Percentiles rank a stretch among this genome's conserved stretches.
phyloP scores from a whole-genome alignment of 805 yeast species.

The Candida corydali region DNA sequence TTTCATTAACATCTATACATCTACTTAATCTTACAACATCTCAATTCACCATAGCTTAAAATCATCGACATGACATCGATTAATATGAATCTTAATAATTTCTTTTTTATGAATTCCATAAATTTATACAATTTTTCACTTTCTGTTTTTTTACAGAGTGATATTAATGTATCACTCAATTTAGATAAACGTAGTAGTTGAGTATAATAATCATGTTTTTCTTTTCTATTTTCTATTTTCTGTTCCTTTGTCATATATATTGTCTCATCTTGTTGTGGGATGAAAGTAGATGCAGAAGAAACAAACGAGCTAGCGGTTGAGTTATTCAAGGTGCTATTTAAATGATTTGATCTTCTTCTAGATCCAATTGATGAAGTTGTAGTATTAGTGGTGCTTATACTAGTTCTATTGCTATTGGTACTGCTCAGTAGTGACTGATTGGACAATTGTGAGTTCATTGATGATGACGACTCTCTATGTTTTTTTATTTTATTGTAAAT shows the following conservation, averaged over 20 bases:
- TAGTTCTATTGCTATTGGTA: constrained; percentile 8
- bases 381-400: constrained; percentile 13
- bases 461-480: constrained; percentile 32
- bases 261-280: not conserved
- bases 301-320: constrained; percentile 2
- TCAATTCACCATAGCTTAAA: constrained; percentile 25
- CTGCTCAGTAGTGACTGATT: not conserved
- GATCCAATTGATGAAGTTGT: constrained; percentile 4
- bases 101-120: constrained; percentile 32
- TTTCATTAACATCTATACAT: too few relatives aligned
- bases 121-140: constrained; percentile 20
- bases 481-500: constrained; percentile 34
- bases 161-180: constrained; percentile 12
- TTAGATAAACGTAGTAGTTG: constrained; percentile 20
- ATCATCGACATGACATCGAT: constrained; percentile 35
- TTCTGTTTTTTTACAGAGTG: not conserved
- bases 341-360: constrained; percentile 3
- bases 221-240: constrained; percentile 25
- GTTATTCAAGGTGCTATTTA: constrained; percentile 3
- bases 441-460: constrained; percentile 20
- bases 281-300: constrained; percentile 2
- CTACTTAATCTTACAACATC: constrained; percentile 3
- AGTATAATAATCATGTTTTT: constrained; percentile 32
- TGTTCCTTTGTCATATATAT: constrained; percentile 15
- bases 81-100: constrained; percentile 31